Percentiles rank a stretch among this genome's conserved stretches.
Conservation (phyloP, 2,329 filamentous ascomycete genomes). For the Periconia macrospinosa region DNA sequence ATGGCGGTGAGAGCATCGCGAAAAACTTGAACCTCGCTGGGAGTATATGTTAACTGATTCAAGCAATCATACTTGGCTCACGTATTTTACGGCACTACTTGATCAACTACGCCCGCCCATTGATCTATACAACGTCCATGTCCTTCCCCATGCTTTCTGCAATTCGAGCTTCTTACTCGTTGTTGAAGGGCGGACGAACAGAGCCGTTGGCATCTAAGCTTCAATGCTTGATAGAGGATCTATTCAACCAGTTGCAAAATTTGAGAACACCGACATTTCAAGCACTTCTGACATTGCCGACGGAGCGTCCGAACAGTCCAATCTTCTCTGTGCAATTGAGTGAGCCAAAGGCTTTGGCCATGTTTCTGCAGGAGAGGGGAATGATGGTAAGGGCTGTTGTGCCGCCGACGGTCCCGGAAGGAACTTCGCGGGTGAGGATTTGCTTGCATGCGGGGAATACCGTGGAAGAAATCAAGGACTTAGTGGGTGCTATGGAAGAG, state of each 20-base stretch:
- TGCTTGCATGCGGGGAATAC: slow-evolving; percentile 49
- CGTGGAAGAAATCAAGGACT: slow-evolving; percentile 33
- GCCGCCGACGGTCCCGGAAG: slow-evolving; percentile 46
- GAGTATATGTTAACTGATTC: background rate
- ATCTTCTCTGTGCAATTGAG: slow-evolving; percentile 38
- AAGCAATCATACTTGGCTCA: slow-evolving; percentile 38
- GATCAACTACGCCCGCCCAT: slow-evolving; percentile 43
- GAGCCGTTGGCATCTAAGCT: slow-evolving; percentile 25
- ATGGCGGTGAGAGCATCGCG: slow-evolving; percentile 61
- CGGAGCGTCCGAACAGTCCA: slow-evolving; percentile 28
- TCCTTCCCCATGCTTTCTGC: slow-evolving; percentile 46
- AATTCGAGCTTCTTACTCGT: slow-evolving; percentile 39
- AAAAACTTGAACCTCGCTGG: background rate
- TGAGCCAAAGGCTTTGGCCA: slow-evolving; percentile 30
- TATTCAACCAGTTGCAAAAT: slow-evolving; percentile 21
- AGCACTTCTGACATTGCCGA: slow-evolving; percentile 23
- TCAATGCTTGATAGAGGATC: slow-evolving; percentile 19
- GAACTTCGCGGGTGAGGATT: slow-evolving; percentile 44
- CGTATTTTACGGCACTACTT: slow-evolving; percentile 33
- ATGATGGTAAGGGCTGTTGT: slow-evolving; percentile 44
- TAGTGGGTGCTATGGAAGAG: slow-evolving; percentile 32
- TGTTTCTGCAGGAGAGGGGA: slow-evolving; percentile 25
- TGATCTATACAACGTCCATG: slow-evolving; percentile 49
- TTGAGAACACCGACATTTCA: slow-evolving; percentile 12
- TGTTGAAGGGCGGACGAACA: slow-evolving; percentile 26